Percentiles rank a stretch among this genome's conserved stretches.
phyloP scores from a whole-genome alignment of 2,329 filamentous ascomycete genomes.

The Didymella lethalis region DNA sequence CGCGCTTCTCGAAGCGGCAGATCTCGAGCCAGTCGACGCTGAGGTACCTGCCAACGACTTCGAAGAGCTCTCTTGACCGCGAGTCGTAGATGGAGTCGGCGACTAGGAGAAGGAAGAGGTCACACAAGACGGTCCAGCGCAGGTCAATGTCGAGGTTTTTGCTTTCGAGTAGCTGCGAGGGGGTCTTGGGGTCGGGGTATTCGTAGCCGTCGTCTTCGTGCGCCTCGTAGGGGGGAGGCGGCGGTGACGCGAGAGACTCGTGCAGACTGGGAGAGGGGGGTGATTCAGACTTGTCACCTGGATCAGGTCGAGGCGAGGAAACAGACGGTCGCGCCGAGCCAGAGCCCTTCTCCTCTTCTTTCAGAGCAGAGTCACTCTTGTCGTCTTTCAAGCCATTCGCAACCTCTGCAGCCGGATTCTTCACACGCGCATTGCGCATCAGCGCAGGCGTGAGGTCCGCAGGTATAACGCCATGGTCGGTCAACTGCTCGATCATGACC shows the following conservation, averaged over 20 bases:
- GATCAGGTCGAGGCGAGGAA: conserved; percentile 43
- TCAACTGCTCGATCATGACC: conserved; percentile 97
- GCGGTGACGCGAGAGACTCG: conserved; percentile 56
- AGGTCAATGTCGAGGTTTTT: conserved; percentile 93
- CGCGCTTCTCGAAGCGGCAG: conserved; percentile 94
- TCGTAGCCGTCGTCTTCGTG: conserved; percentile 73
- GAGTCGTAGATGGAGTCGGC: conserved; percentile 95
- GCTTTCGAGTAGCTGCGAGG: conserved; percentile 80
- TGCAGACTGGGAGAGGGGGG: conserved; percentile 45
- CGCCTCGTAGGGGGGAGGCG: conserved; percentile 64
- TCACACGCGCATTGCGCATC: conserved; percentile 90
- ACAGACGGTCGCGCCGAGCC: conserved; percentile 47
- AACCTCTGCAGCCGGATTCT: conserved; percentile 81
- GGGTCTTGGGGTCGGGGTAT: conserved; percentile 79
- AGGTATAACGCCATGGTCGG: conserved; percentile 88
- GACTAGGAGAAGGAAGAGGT: conserved; percentile 93
- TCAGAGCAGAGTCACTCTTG: conserved; percentile 4
- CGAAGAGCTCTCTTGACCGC: conserved; percentile 82
- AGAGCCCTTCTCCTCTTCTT: conserved; percentile 11
- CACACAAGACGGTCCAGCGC: conserved; percentile 95
- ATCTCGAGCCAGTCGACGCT: conserved; percentile 91
- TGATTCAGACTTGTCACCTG: conserved; percentile 35
- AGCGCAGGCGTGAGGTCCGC: conserved; percentile 83
- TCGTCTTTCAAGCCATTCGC: conserved; percentile 15
- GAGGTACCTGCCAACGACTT: conserved; percentile 80